Evolutionary conservation across 176 grass and related monocot species (phyloP).

Genomic region (Melocanna baccifera): DNA sequence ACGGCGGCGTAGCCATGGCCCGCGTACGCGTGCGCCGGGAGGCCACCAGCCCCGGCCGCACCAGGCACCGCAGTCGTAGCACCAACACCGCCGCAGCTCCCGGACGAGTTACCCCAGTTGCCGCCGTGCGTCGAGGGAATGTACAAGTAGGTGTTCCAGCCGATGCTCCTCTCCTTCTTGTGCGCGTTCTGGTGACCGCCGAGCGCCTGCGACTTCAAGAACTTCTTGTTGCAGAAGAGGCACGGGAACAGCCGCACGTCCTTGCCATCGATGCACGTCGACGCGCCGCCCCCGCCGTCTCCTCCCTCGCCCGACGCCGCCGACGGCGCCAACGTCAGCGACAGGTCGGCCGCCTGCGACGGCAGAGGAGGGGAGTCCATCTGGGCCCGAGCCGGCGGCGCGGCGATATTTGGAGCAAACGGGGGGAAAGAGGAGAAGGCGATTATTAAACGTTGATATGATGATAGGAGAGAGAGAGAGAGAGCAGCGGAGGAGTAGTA

Average conservation of each 20-base stretch:
- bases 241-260: constrained; percentile 91
- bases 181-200: constrained; percentile 94
- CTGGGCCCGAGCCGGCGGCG: not conserved
- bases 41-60: not conserved
- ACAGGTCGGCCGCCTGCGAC: constrained; percentile 42
- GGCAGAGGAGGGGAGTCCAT: constrained; percentile 29
- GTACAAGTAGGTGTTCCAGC: constrained; percentile 83
- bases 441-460: not conserved
- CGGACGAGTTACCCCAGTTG: not conserved
- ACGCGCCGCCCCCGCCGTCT: not conserved
- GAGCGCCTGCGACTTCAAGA: constrained; percentile 87
- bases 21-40: constrained; percentile 8
- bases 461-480: not conserved
- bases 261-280: constrained; percentile 42
- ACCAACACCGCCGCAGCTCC: not conserved
- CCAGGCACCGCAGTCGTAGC: not conserved
- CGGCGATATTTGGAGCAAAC: not conserved
- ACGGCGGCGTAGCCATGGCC: not conserved
- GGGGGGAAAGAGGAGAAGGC: not conserved
- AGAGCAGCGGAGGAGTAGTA: not conserved
- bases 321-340: constrained; percentile 57
- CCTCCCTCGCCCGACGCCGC: not conserved
- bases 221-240: constrained; percentile 98
- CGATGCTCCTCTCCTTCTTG: constrained; percentile 88
- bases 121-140: not conserved